Evolutionary conservation across 345 rosid species (phyloP), one percentile per base, ranked within the genome.

Genomic region (Tarenaya hassleriana): DNA sequence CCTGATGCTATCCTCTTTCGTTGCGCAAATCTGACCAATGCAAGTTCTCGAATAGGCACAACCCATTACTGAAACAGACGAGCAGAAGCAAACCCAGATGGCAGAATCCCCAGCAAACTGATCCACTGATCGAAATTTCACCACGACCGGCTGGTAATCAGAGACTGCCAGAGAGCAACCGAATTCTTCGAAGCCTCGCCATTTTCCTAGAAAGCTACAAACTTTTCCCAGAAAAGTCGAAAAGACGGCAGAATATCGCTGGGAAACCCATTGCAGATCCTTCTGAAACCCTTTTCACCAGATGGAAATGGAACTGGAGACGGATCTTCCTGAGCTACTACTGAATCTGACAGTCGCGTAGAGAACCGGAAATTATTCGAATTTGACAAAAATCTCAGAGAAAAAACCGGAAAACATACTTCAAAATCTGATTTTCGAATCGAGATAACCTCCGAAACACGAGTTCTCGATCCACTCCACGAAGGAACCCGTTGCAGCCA

Each of bases 21-120:
- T 87, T 3, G 71, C 69, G 60, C 96, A 84, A 60, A 81, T 83
- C 73, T 84, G 86, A 59, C 98, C 95, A 50, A 92, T 88, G 65
- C 98, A 92, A 49, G 86, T 82, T 66, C 94, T 78, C 13, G 98
- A 92, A 67, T 92, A 84, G 32, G 80, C 90, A 58, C 98, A 92
- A 43, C 98, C 98, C 98, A 92, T 92, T 29, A 68, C 74, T 65
- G 55, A 42, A 62, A 57, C 27, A 42, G 47, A 61, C 7, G 39
- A 31, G 12, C 37, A 16, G 10, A 52, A 27, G 14, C 5, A 21
- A 24, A 15, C 15, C 15, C 21, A 41, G 50, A 20, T 50, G 33
- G 33, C 40, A 24, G 38, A 61, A 43, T 48, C 47, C 45, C 41
- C 21, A 34, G 46, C 32, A 56, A 44, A 20, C 45, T 71, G 72